phyloP scores from a whole-genome alignment of 495 filamentous ascomycete species.

The Penicillium coffeae region DNA sequence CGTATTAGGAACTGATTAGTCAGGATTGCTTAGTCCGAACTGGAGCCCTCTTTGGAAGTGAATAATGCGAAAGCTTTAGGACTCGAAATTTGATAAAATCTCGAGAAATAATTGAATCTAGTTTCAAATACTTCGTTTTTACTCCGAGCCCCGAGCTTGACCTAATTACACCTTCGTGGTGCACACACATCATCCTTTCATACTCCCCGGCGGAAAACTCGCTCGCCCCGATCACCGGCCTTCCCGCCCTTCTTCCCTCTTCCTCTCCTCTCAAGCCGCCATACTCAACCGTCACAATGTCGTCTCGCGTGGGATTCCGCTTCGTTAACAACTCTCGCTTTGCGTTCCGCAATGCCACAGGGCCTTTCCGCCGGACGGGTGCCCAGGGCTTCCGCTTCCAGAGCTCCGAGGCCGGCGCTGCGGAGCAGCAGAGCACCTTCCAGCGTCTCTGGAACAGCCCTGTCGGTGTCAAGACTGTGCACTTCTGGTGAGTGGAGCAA shows the following conservation, averaged over 20 bases:
- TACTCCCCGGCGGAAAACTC: slow-evolving; percentile 19
- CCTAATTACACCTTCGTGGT: background rate
- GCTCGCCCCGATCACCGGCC: slow-evolving; percentile 22
- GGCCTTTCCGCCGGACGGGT: slow-evolving; percentile 50
- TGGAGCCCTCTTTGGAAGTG: too few species aligned
- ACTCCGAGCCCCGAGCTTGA: background rate
- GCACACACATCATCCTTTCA: slow-evolving; percentile 3
- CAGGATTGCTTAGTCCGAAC: background rate
- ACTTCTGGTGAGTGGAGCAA: slow-evolving; percentile 73
- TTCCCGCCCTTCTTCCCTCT: slow-evolving; percentile 20
- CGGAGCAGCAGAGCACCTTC: slow-evolving; percentile 55
- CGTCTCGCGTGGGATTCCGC: slow-evolving; percentile 47
- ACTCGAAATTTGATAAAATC: too few species aligned
- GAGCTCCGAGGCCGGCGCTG: slow-evolving; percentile 54
- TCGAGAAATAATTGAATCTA: too few species aligned
- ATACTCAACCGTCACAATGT: slow-evolving; percentile 32
- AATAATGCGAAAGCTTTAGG: too few species aligned
- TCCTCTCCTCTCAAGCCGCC: slow-evolving; percentile 12
- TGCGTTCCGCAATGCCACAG: slow-evolving; percentile 47
- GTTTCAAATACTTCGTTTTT: too few species aligned
- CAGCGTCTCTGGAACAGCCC: slow-evolving; percentile 82
- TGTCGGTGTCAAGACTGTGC: slow-evolving; percentile 89
- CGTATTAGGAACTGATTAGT: background rate
- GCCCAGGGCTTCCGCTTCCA: slow-evolving; percentile 60
- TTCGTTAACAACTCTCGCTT: slow-evolving; percentile 50